phyloP scores from a whole-genome alignment of 345 rosid species.

The Salix brachista region DNA sequence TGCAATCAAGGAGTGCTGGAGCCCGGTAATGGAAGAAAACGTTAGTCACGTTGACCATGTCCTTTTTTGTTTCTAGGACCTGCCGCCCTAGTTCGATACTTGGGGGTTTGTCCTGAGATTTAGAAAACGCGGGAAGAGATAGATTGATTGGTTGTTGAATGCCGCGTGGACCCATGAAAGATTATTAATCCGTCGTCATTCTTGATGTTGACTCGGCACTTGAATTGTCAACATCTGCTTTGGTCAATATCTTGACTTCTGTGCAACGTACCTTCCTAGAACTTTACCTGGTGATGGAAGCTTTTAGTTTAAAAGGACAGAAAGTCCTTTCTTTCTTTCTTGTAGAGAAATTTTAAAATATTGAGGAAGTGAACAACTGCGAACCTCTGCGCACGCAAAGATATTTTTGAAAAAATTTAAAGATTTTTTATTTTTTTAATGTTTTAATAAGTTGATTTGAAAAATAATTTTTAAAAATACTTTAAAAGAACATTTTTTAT shows the following conservation, averaged over 20 bases:
- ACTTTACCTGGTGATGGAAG: background rate
- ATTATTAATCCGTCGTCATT: background rate
- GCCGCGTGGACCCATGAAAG: constrained; percentile 8
- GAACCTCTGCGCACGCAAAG: too few relatives aligned
- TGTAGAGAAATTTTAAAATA: too few relatives aligned
- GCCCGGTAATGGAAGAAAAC: background rate
- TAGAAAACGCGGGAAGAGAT: constrained; percentile 16
- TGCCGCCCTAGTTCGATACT: background rate
- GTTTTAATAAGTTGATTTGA: too few relatives aligned
- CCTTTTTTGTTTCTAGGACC: background rate
- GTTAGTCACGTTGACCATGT: too few relatives aligned
- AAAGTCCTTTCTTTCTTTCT: too few relatives aligned
- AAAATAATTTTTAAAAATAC: too few relatives aligned
- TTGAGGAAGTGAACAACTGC: too few relatives aligned
- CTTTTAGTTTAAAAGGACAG: background rate
- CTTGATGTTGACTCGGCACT: background rate
- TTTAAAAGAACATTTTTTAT: too few relatives aligned
- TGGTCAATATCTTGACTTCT: background rate
- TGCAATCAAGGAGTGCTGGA: background rate
- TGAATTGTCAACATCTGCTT: background rate
- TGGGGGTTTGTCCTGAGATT: too few relatives aligned
- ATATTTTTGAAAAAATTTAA: too few relatives aligned
- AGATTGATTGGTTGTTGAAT: background rate
- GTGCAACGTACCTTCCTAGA: background rate
- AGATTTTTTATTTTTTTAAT: too few relatives aligned